phyloP scores from a whole-genome alignment of 2,329 filamentous ascomycete species.

The Apiospora aurea region DNA sequence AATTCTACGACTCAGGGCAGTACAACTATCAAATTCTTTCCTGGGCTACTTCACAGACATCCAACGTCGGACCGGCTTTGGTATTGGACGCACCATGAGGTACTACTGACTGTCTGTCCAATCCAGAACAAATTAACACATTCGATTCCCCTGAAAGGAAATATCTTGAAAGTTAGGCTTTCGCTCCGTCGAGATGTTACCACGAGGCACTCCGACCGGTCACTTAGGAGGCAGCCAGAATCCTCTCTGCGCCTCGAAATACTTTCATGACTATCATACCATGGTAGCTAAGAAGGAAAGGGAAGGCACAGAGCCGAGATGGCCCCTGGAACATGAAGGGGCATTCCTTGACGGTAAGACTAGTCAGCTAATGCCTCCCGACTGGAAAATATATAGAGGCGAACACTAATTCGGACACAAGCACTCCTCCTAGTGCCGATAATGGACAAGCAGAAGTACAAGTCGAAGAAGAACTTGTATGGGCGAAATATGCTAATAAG shows the following conservation, averaged over 20 bases:
- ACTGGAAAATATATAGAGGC: neutral
- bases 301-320: slow-evolving; percentile 66
- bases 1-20: no score
- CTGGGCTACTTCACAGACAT: no score
- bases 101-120: no score
- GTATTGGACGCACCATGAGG: no score
- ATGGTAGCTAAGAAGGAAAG: slow-evolving; percentile 56
- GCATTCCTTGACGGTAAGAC: slow-evolving; percentile 71
- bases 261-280: slow-evolving; percentile 71
- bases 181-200: slow-evolving; percentile 37
- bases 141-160: no score
- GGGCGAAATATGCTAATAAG: slow-evolving; percentile 75
- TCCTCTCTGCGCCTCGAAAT: slow-evolving; percentile 66
- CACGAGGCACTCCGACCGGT: slow-evolving; percentile 42
- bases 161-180: no score
- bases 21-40: no score
- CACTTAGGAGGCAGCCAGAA: slow-evolving; percentile 51
- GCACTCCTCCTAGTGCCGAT: slow-evolving; percentile 59
- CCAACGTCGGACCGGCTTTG: no score
- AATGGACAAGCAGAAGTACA: slow-evolving; percentile 72
- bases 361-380: neutral
- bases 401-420: neutral
- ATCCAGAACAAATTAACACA: no score
- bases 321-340: slow-evolving; percentile 69
- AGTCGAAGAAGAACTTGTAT: slow-evolving; percentile 67